Base-by-base conservation (phyloP, 2,329 filamentous ascomycete species). In the Sordariomycetes sp. region DNA sequence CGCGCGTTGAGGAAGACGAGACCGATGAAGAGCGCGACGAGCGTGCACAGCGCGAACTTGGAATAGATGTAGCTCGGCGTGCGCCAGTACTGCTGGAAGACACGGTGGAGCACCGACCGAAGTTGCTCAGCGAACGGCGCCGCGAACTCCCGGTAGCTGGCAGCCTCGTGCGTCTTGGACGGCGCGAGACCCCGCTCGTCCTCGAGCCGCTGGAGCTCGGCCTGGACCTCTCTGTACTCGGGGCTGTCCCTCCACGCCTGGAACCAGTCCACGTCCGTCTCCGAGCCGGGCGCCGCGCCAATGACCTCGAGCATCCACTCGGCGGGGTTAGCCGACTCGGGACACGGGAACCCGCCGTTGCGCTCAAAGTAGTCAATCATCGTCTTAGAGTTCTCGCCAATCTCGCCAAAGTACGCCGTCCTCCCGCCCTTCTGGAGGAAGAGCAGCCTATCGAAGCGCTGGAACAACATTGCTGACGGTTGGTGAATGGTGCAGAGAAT, bases 401-500 rank as follows among this genome's bases (percentile, higher is more conserved):
- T 85, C 3, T 89, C 82, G 57, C 87, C 89, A 65, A 90, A 92
- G 74, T 94, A 94, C 52, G 92, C 86, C 1, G 87, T 90, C 66
- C 76, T 80, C 58, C 89, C 89, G 58, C 88, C 88, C 65, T 81
- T 85, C 36, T 85, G 84, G 17, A 94, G 74, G 74, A 94, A 89
- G 35, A 92, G 76, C 8, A 94, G 79, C 59, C 87, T 81, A 65
- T 94, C 89, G 67, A 94, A 96, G 59, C 89, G 86, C 68, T 96
- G 89, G 76, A 96, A 96, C 56, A 96, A 78, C 79, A 95, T 90
- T 36, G 91, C 90, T 15, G 89, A 95, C n/a, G 92, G 92, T 70
- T 97, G 92, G 69, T 97, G 92, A 60, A 96, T 96, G 0, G 92
- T 96, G 74, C 90, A 96, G n/a, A 96, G 83, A 70, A 96, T 89